Percentiles rank a stretch among this genome's conserved stretches.
These are phyloP conservation scores for Batrachochytrium dendrobatidis DNA, from an alignment of 371 early-diverging fungal species.

Conservation along the genomic window DNA sequence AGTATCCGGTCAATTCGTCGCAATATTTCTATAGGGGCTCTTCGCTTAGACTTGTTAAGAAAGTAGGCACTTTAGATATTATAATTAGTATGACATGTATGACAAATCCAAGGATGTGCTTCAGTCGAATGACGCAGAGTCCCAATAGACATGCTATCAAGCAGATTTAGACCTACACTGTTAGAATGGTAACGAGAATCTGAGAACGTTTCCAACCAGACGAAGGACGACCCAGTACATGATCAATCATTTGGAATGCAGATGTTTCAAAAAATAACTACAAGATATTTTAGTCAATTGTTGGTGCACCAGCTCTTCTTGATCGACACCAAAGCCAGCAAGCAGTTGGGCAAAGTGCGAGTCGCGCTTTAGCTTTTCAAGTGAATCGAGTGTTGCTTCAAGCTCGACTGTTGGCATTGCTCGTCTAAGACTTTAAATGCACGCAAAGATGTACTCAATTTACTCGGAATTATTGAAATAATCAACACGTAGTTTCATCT, in stretches of 20 bases:
- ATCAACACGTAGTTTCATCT: too few relatives aligned
- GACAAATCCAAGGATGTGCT: neutral
- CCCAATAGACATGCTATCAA: neutral
- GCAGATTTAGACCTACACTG: neutral
- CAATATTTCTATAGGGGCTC: neutral
- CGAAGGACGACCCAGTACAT: slow-evolving; percentile 88
- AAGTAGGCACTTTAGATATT: neutral
- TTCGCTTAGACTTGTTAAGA: neutral
- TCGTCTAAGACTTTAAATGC: too few relatives aligned
- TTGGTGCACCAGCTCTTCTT: too few relatives aligned
- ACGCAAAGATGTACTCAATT: too few relatives aligned
- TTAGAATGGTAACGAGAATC: slow-evolving; percentile 40
- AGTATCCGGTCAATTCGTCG: neutral
- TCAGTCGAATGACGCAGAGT: neutral
- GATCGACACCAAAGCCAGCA: too few relatives aligned
- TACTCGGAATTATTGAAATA: too few relatives aligned
- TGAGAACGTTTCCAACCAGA: slow-evolving; percentile 77
- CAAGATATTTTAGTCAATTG: too few relatives aligned
- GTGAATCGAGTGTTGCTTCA: too few relatives aligned
- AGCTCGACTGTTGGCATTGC: too few relatives aligned
- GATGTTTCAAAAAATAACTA: too few relatives aligned
- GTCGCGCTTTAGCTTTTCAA: too few relatives aligned
- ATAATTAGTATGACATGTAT: neutral
- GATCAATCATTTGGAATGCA: slow-evolving; percentile 68
- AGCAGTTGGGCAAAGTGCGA: too few relatives aligned